phyloP scores from a whole-genome alignment of 2,329 filamentous ascomycete species.

The Fusarium bulbicola region DNA sequence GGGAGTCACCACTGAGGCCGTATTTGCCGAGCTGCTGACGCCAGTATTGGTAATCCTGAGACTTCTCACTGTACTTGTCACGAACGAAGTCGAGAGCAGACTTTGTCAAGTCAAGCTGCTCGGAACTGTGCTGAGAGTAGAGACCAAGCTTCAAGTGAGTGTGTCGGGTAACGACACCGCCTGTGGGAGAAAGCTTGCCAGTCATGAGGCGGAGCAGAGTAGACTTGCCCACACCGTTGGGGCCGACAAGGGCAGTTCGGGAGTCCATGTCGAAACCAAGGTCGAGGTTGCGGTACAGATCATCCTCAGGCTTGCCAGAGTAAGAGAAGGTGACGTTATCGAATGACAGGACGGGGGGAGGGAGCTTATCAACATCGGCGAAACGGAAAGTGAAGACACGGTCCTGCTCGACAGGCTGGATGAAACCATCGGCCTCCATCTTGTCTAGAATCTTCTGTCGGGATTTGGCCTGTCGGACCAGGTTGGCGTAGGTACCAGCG shows the following conservation, averaged over 20 bases:
- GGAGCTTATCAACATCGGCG: slow-evolving; percentile 98
- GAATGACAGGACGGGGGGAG: slow-evolving; percentile 93
- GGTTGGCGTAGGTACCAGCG: slow-evolving; percentile 98
- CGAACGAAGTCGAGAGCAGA: slow-evolving; percentile 97
- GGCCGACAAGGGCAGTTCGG: slow-evolving; percentile 93
- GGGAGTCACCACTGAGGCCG: slow-evolving; percentile 89
- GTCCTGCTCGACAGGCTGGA: slow-evolving; percentile 87
- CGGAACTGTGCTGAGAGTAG: slow-evolving; percentile 98
- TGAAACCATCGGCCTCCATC: slow-evolving; percentile 99
- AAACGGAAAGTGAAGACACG: slow-evolving; percentile 97
- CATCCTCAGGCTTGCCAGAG: slow-evolving; percentile 87
- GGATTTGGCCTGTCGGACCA: slow-evolving; percentile 98
- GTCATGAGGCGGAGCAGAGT: slow-evolving; percentile 97
- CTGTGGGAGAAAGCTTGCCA: slow-evolving; percentile 87
- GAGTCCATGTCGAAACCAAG: slow-evolving; percentile 99
- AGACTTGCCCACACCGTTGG: slow-evolving; percentile 99
- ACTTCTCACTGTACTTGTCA: slow-evolving; percentile 89
- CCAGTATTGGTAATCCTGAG: slow-evolving; percentile 99
- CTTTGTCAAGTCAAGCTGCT: slow-evolving; percentile 98
- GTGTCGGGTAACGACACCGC: slow-evolving; percentile 85
- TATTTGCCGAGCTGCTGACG: slow-evolving; percentile 96
- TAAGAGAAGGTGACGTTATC: slow-evolving; percentile 99
- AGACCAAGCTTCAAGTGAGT: slow-evolving; percentile 98
- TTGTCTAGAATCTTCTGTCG: slow-evolving; percentile 99
- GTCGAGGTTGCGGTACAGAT: slow-evolving; percentile 95